Base-by-base conservation (phyloP, 352 stramenopile species). In the Elongisporangium undulatum region DNA sequence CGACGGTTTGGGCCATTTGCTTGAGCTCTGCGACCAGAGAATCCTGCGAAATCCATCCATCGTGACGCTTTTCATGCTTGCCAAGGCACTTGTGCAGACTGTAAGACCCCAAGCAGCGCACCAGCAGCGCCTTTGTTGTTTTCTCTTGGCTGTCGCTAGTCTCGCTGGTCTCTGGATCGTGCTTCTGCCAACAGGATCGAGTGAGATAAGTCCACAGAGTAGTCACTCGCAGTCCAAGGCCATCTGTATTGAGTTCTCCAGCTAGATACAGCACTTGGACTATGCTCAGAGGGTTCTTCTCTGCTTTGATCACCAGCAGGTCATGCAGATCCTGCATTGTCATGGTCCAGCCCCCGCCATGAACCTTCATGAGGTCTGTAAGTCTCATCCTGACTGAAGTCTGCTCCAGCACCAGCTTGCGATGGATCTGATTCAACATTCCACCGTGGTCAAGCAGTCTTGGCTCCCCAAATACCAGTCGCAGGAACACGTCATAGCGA, bases 401-500 rank as follows among this genome's bases (percentile, higher is more conserved):
- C 22, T 70, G 59, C 8, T 69, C 52, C 17, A 49, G 50, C 2
- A 50, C n/a, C 13, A 86, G 26, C 16, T 75, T 80, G 1, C 23
- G 20, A 3, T 56, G 41, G 16, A 89, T 59, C 3, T 9, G 9
- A 1, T 13, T 23, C 13, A n/a, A 26, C 13, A 77, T 23, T 0
- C 52, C 58, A 13, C 7, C 15, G 0, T 52, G 38, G n/a, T 82
- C 73, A 2, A 66, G 59, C 7, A 85, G 56, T 12, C 63, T 53
- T 2, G 73, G 73, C 5, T 58, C 63, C 7, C 75, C 75, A 61
- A 87, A 87, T 3, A 84, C 41, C 19, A 87, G 48, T 29, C 72
- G 72, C 51, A 89, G 67, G 4, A 89, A 61, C 6, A 89, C 63
- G 15, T 87, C 79, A 22, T 85, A 89, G 12, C 77, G 64, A 3